Base-by-base conservation (phyloP, 225 moss, liverwort and hornwort species). In the Bryum argenteum region DNA sequence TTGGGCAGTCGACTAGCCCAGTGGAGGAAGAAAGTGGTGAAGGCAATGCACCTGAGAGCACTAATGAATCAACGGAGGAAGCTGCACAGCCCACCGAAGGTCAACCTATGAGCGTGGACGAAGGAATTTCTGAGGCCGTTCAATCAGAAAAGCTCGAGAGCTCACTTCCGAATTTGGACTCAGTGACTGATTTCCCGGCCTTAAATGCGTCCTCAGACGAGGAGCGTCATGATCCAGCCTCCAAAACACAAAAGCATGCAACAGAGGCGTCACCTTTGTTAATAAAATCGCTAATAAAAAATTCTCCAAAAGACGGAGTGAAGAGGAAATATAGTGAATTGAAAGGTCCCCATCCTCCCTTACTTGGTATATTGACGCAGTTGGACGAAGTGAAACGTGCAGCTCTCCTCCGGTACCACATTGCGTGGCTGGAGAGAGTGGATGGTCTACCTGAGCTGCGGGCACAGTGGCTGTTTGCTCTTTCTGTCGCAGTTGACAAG, bases 321-420 rank as follows among this genome's bases (percentile, higher is more conserved):
- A 73, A 81, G 42, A 73, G 80, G 67, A 81, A 77, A 84, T 85
- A 72, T 33, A 79, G 76, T 73, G 86, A 75, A 60, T 60, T 75
- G 4, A 80, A 76, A 64, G 85, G 87, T 6, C 85, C 88, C 4
- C 81, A 85, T 53, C 61, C 88, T 37, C 94, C 97, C 43, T 58
- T 82, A 50, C 75, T 92, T 15, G 76, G 81, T 43, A 81, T 88
- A 14, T 55, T 98, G 57, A 69, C 85, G 78, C 82, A 78, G 61
- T 74, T 98, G 75, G 97, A 98, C 71, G 92, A 86, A 78, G 94
- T 98, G 3, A 92, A 92, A 58, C 83, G 94, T 40, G 92, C 97
- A 38, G 74, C 97, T 60, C 84, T 98, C 57, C 84, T 98, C 62
- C 79, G 92, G 45, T 85, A 87, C 83, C 97, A 98, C 72, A 88